Evolutionary conservation across 129 eudicot species (phyloP).

Genomic region (Mikania micrantha): DNA sequence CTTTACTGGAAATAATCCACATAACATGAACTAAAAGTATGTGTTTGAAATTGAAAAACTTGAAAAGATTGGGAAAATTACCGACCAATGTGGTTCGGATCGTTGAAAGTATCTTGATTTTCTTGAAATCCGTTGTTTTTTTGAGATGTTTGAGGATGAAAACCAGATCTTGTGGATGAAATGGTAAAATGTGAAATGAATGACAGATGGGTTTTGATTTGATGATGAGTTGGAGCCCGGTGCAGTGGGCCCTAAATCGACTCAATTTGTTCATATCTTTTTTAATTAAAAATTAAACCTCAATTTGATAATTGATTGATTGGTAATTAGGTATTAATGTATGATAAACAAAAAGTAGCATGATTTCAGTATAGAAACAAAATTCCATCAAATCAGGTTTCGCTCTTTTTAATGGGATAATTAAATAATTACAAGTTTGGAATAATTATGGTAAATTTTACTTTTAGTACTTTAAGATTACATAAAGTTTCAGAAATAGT

Average conservation of each 20-base stretch:
- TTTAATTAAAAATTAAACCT: too few species aligned
- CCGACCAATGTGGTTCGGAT: slow-evolving; percentile 16
- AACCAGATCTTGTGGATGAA: slow-evolving; percentile 22
- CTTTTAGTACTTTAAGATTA: too few species aligned
- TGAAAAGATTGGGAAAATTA: not conserved
- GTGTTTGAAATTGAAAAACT: slow-evolving; percentile 7
- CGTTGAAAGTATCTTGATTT: not conserved
- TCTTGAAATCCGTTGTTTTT: not conserved
- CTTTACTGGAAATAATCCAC: not conserved
- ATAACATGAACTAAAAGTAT: not conserved
- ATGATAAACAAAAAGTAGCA: too few species aligned
- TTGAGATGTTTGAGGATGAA: not conserved
- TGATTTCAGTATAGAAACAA: too few species aligned
- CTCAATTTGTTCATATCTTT: not conserved
- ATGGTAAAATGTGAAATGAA: slow-evolving; percentile 9
- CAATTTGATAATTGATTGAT: too few species aligned
- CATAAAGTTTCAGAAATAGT: too few species aligned
- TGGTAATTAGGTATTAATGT: too few species aligned
- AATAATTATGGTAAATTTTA: too few species aligned
- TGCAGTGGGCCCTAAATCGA: slow-evolving; percentile 1
- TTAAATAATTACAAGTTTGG: too few species aligned
- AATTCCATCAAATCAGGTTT: too few species aligned
- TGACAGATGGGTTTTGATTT: slow-evolving; percentile 27
- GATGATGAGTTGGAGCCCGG: not conserved
- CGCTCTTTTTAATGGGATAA: too few species aligned